These are phyloP conservation scores for Aspergillus piperis DNA, from an alignment of 2,329 filamentous ascomycete species.

Conservation along the genomic window DNA sequence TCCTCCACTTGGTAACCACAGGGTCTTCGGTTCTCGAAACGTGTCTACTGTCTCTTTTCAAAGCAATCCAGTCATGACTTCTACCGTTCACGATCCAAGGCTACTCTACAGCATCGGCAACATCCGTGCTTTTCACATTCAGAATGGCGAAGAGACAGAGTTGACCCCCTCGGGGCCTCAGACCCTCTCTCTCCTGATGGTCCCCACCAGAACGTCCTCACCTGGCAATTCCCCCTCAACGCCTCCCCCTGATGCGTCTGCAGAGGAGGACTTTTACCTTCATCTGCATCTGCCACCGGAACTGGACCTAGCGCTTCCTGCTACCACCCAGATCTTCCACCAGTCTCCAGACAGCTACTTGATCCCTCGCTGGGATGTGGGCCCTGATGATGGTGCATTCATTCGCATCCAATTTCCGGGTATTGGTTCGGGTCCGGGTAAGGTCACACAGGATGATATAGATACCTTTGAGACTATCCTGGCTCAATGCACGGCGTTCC, in stretches of 20 bases:
- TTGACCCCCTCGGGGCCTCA: conserved; percentile 85
- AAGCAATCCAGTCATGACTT: conserved; percentile 24
- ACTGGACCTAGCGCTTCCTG: conserved; percentile 87
- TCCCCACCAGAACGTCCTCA: conserved; percentile 79
- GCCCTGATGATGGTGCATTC: conserved; percentile 83
- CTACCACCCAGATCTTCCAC: conserved; percentile 96
- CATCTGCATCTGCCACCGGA: conserved; percentile 93
- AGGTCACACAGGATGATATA: conserved; percentile 82
- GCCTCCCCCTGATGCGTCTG: conserved; percentile 51
- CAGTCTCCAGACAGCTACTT: conserved; percentile 90
- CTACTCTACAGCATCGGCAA: conserved; percentile 63
- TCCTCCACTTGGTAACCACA: neutral
- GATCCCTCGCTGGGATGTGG: conserved; percentile 92
- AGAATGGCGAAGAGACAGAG: conserved; percentile 78
- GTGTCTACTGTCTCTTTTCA: neutral
- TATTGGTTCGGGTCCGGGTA: conserved; percentile 63
- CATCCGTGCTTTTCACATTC: conserved; percentile 87
- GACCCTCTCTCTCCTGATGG: conserved; percentile 92
- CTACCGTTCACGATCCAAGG: conserved; percentile 37
- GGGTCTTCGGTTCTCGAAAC: neutral
- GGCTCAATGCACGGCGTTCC: conserved; percentile 94
- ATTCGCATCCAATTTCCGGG: conserved; percentile 88
- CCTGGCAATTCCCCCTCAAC: conserved; percentile 43
- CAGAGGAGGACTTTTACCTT: conserved; percentile 92
- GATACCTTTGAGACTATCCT: conserved; percentile 97